Evolutionary conservation across 2,329 filamentous ascomycete genomes (phyloP), one percentile per base, ranked within the genome.

Genomic region (Plectosphaerella cucumerina): DNA sequence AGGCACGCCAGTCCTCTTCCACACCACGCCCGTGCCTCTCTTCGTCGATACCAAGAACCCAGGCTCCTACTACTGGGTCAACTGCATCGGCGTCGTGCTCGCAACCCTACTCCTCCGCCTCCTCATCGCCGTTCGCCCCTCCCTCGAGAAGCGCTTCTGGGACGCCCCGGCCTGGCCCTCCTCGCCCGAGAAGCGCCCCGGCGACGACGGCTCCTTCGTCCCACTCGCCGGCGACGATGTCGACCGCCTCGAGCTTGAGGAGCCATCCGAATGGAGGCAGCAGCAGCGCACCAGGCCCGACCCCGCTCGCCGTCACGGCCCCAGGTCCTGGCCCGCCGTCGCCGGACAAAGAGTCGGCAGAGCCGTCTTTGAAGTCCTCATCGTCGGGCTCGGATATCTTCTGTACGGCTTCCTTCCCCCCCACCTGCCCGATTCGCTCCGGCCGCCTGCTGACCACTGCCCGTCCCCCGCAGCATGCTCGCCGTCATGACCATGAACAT

Each of bases 401-500:
- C 80, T 93, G 89, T 92, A 71, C 78, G 87, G 82, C n/a, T 10
- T 31, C 26, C 26, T 31, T 34, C 17, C 48, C 31, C 26, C 49
- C 8, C 42, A 20, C 9, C 21, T 21, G 9, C 5, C 21, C 23
- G n/a, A n/a, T n/a, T n/a, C n/a, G n/a, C n/a, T n/a, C n/a, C n/a
- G 6, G 17, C 18, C 15, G 5, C 6, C 2, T 3, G 9, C 43
- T 52, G 20, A 52, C 26, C 8, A 47, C 12, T 11, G 8, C 26
- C 1, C 12, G 6, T 14, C 31, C 8, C 17, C 8, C 17, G 35
- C 59, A 93, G 89, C 49, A 94, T 94, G 89, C 71, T 93, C 68
- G 86, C 85, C 6, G 84, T 91, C 58, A 94, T 90, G 87, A 89
- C 86, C 1, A 79, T 87, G 70, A 90, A 90, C 59, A 76, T 89